Evolutionary conservation across 2,329 filamentous ascomycete genomes (phyloP), one percentile per base, ranked within the genome.

Genomic region (Coleophoma eucalyptorum): DNA sequence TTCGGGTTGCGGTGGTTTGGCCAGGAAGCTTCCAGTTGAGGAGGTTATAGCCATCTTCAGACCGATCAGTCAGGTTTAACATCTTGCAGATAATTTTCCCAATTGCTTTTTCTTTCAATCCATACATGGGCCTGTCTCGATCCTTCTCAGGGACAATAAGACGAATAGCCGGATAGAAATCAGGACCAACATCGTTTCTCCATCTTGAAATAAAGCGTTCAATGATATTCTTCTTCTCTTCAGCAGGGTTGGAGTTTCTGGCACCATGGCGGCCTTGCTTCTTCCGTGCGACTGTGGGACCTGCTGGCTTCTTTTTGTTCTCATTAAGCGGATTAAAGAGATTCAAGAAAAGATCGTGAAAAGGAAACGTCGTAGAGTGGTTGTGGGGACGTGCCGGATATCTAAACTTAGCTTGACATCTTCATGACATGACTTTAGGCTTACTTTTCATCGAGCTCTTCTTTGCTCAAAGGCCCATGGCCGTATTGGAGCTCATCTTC

Each of bases 91-190:
- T 75, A 18, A 97, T 72, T 65, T 91, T 96, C 10, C 87, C 93
- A 53, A 99, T 91, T 5, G 86, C 82, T 65, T 87, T 92, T 72
- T 99, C 94, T 65, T 97, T 97, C 38, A 99, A 75, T 1, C 93
- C 90, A 63, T 97, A 99, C 75, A 96, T 91, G 16, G 88, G 87
- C 44, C 94, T 83, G 62, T 97, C 91, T 37, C 91, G 83, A 64
- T 99, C 94, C 65, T 96, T 95, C 62, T 95, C 90, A 0, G 93
- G 92, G 3, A 97, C 77, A 51, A 97, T 96, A 43, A 99, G 79
- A 18, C 94, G 85, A 68, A 99, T 80, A 2, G 90, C 93, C 0
- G 94, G 94, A 65, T 94, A 97, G 61, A 99, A 89, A 68, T 99
- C 94, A 59, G 90, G 75, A 21, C 94, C 94, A 19, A 97, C 92